A percentile compares a stretch with the other conserved stretches of the same genome.
phyloP scores from a whole-genome alignment of 441 rosid genomes.

The Aleurites moluccanus region DNA sequence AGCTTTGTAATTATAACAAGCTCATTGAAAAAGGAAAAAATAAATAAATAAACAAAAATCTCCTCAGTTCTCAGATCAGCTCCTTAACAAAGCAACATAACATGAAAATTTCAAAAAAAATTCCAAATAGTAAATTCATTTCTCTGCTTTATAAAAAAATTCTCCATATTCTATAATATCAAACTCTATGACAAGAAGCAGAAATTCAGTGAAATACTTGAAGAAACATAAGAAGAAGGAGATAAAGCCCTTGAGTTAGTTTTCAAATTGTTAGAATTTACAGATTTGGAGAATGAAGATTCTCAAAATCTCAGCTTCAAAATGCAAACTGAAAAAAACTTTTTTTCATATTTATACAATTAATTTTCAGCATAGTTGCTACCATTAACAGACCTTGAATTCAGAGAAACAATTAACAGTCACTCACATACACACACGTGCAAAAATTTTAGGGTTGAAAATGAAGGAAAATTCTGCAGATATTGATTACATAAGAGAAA shows the following conservation, averaged over 20 bases:
- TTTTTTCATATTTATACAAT: background rate
- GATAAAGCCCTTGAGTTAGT: background rate
- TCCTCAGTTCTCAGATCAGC: slow-evolving; percentile 23
- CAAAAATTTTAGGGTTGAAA: background rate
- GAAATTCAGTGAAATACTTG: background rate
- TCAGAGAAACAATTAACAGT: background rate
- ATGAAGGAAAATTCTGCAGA: background rate
- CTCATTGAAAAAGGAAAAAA: slow-evolving; percentile 5
- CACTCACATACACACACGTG: background rate
- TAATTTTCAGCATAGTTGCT: background rate
- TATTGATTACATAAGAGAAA: background rate
- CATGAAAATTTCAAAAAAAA: slow-evolving; percentile 14
- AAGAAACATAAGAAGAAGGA: background rate
- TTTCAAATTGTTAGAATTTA: background rate
- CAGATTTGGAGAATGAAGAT: background rate
- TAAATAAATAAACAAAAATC: background rate
- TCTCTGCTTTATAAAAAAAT: background rate
- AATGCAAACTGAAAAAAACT: background rate
- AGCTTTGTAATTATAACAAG: slow-evolving; percentile 12
- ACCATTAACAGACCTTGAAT: slow-evolving; percentile 14
- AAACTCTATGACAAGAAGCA: background rate
- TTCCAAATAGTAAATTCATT: slow-evolving; percentile 11
- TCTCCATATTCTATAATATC: background rate
- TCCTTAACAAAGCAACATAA: background rate
- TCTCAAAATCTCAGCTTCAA: background rate